Base-by-base conservation (phyloP, 306 rosid genomes). In the Luffa acutangula region DNA sequence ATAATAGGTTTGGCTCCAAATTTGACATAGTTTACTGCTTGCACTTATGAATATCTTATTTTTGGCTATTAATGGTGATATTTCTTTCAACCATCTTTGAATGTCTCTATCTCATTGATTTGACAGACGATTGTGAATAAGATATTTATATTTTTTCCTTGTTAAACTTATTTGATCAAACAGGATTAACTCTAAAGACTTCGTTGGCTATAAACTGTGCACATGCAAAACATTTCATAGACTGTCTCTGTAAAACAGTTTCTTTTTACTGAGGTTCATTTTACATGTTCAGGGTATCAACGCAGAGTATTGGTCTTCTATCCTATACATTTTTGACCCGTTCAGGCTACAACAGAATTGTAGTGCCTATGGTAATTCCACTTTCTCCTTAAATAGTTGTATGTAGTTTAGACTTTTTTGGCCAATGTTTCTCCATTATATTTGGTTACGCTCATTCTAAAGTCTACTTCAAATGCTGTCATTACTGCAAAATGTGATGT, bases 241-340 rank as follows among this genome's bases (percentile, higher is more conserved):
- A 52, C 18, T 53, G 78, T 73, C 78, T 41, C 12, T 73, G 39
- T 72, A 13, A 57, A 56, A 62, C 63, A 45, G 64, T 7, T 36
- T n/a, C 6, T 79, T 58, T 58, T 53, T 59, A 36, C 78, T 83
- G 36, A 69, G 36, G 69, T 76, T 70, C 73, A 45, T 81, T 83
- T 76, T 13, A 66, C 37, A 80, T 85, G 83, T 80, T 70, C 89
- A 95, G 99, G 90, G 81, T 82, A 81, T 72, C 82, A 89, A 95
- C 96, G 80, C 97, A 90, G 86, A 92, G 97, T 86, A 88, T 93
- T 78, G 97, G 99, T 85, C 97, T 95, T 86, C 93, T 95, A 36
- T 95, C 99, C 18, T 93, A 90, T 70, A 89, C 99, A 33, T 95
- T 87, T 86, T 88, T 95, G 92, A 83, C 70, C 43, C 89, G 18